phyloP scores from a whole-genome alignment of 2,329 filamentous ascomycete genomes.

The Verticillium nonalfalfae region DNA sequence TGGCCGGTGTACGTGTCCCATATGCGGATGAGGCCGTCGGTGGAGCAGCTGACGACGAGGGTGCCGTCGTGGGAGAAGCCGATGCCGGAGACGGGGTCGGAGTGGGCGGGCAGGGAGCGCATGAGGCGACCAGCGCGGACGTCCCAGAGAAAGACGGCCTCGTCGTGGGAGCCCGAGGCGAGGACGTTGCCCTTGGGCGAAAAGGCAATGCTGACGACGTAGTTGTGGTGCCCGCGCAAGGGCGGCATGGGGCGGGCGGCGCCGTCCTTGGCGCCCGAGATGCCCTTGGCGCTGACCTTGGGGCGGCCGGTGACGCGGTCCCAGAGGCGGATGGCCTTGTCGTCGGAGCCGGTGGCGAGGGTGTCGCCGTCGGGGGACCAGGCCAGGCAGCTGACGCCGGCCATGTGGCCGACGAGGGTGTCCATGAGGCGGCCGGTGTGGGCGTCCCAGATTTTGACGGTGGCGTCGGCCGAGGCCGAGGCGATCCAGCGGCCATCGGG shows the following conservation, averaged over 20 bases:
- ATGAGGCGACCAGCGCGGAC: constrained; percentile 81
- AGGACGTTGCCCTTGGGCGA: constrained; percentile 98
- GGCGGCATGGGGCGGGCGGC: constrained; percentile 36
- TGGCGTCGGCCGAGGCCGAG: constrained; percentile 82
- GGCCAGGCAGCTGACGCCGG: constrained; percentile 85
- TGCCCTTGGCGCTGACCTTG: constrained; percentile 35
- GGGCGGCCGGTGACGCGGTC: constrained; percentile 59
- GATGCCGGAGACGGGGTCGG: constrained; percentile 88
- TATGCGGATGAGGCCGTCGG: constrained; percentile 85
- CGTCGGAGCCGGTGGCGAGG: constrained; percentile 86
- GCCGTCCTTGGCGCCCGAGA: constrained; percentile 12
- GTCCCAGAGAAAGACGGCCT: constrained; percentile 96
- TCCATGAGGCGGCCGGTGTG: constrained; percentile 72
- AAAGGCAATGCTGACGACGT: constrained; percentile 89
- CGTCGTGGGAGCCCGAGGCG: constrained; percentile 91
- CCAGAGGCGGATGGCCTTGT: constrained; percentile 95
- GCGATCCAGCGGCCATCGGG: constrained; percentile 88
- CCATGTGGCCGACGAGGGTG: constrained; percentile 87
- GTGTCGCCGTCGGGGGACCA: constrained; percentile 88
- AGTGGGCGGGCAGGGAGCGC: constrained; percentile 88
- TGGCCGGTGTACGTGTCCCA: constrained; percentile 97
- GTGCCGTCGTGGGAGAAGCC: constrained; percentile 92
- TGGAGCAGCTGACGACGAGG: constrained; percentile 83
- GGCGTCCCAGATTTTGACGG: constrained; percentile 87
- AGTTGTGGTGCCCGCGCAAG: constrained; percentile 87